These are phyloP conservation scores for Paracoccidioides brasiliensis DNA, from an alignment of 2,329 filamentous ascomycete species.

Conservation along the genomic window DNA sequence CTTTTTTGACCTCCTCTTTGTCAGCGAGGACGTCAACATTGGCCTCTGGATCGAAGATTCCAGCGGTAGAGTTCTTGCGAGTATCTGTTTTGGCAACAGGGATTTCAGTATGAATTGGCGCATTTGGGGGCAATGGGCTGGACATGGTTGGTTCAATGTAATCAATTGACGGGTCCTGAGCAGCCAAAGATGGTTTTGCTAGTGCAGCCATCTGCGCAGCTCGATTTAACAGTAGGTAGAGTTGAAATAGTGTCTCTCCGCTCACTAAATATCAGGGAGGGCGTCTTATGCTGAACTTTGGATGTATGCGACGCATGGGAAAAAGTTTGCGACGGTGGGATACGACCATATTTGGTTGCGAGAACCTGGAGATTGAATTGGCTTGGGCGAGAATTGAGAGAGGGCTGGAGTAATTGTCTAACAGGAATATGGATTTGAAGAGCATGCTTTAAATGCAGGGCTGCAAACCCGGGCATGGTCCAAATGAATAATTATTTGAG, in stretches of 20 bases:
- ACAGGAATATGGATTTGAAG: background rate
- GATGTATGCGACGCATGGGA: background rate
- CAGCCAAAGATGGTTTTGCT: background rate
- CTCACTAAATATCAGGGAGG: background rate
- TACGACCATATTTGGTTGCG: background rate
- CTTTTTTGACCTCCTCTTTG: constrained; percentile 45
- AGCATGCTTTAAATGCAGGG: background rate
- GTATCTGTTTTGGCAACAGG: background rate
- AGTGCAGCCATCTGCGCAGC: background rate
- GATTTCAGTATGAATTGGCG: background rate
- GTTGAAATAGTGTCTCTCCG: background rate
- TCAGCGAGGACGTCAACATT: constrained; percentile 40
- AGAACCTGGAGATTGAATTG: background rate
- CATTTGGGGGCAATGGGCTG: background rate
- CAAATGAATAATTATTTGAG: background rate
- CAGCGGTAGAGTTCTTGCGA: constrained; percentile 2
- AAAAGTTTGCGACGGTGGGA: background rate
- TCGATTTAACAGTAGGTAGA: background rate
- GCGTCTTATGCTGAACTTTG: background rate
- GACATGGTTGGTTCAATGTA: background rate
- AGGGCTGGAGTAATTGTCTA: background rate
- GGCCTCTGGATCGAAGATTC: constrained; percentile 38
- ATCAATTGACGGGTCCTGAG: background rate
- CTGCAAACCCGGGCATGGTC: constrained; percentile 1
- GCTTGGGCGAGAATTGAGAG: background rate